These are phyloP conservation scores for Tremella mesenterica DNA, from an alignment of 768 basidiomycete species.

Conservation along the genomic window DNA sequence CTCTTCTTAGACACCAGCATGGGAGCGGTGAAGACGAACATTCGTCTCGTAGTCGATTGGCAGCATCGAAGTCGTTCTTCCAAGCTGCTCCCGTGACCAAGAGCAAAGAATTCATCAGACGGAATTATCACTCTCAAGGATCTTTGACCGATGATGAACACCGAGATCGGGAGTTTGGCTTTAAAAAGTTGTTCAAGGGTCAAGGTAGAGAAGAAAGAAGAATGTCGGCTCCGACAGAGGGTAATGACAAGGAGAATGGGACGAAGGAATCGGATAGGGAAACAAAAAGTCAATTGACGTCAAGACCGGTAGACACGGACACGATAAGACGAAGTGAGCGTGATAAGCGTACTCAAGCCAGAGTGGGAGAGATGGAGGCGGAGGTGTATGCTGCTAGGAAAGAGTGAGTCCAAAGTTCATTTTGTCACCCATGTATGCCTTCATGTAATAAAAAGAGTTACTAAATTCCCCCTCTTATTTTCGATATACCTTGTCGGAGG, in stretches of 20 bases:
- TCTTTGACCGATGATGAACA: conserved; percentile 23
- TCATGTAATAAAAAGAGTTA: neutral
- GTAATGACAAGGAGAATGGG: conserved; percentile 13
- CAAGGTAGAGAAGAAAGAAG: conserved; percentile 5
- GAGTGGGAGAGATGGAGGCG: conserved; percentile 14
- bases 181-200: conserved; percentile 26
- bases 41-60: neutral
- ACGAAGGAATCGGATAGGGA: conserved; percentile 20
- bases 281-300: too few species aligned
- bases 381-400: conserved; percentile 24
- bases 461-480: neutral
- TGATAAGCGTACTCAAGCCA: conserved; percentile 12
- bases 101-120: conserved; percentile 8
- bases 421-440: neutral
- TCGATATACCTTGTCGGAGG: neutral
- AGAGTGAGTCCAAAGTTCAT: conserved; percentile 11
- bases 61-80: neutral
- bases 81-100: neutral
- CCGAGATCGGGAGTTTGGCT: conserved; percentile 10
- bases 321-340: conserved; percentile 20
- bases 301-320: too few species aligned
- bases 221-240: neutral
- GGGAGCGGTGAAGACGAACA: neutral
- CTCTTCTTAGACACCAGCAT: neutral
- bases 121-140: conserved; percentile 1